Evolutionary conservation across 2,329 filamentous ascomycete genomes (phyloP).

Genomic region (Colletotrichum tabaci): DNA sequence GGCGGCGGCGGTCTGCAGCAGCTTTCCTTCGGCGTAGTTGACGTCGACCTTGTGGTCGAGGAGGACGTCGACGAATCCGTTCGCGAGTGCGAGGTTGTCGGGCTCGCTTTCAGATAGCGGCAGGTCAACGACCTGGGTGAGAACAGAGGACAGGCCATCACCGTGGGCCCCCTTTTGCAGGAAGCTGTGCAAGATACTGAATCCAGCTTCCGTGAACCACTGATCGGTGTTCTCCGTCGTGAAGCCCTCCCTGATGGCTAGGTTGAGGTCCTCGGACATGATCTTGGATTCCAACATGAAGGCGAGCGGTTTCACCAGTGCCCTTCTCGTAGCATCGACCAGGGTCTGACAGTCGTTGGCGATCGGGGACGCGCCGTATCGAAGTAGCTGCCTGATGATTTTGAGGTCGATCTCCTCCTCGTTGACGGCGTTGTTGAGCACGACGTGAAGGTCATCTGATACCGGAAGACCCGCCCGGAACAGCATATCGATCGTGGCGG

Average conservation of each 20-base stretch:
- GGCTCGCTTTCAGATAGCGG: slow-evolving; percentile 48
- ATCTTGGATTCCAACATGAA: slow-evolving; percentile 61
- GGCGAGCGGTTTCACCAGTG: slow-evolving; percentile 56
- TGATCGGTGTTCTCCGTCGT: slow-evolving; percentile 54
- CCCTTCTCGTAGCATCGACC: slow-evolving; percentile 62
- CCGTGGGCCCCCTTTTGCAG: slow-evolving; percentile 65
- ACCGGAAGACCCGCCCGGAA: slow-evolving; percentile 65
- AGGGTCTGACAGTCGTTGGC: slow-evolving; percentile 68
- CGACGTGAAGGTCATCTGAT: slow-evolving; percentile 65
- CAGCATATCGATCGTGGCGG: slow-evolving; percentile 64
- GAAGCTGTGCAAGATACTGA: slow-evolving; percentile 63
- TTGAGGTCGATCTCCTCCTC: slow-evolving; percentile 57
- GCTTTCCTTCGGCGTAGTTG: slow-evolving; percentile 64
- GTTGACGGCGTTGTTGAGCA: slow-evolving; percentile 67
- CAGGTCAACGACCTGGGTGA: slow-evolving; percentile 62
- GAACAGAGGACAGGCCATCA: slow-evolving; percentile 60
- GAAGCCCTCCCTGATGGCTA: slow-evolving; percentile 63
- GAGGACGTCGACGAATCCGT: slow-evolving; percentile 62
- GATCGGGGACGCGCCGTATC: slow-evolving; percentile 66
- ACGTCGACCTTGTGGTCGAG: slow-evolving; percentile 60
- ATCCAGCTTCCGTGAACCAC: slow-evolving; percentile 65
- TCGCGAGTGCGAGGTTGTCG: slow-evolving; percentile 57
- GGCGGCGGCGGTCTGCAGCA: slow-evolving; percentile 68
- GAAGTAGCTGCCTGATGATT: slow-evolving; percentile 34
- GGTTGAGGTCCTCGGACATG: slow-evolving; percentile 59